phyloP scores from a whole-genome alignment of 2,329 filamentous ascomycete genomes.

The Diplodia scrobiculata region DNA sequence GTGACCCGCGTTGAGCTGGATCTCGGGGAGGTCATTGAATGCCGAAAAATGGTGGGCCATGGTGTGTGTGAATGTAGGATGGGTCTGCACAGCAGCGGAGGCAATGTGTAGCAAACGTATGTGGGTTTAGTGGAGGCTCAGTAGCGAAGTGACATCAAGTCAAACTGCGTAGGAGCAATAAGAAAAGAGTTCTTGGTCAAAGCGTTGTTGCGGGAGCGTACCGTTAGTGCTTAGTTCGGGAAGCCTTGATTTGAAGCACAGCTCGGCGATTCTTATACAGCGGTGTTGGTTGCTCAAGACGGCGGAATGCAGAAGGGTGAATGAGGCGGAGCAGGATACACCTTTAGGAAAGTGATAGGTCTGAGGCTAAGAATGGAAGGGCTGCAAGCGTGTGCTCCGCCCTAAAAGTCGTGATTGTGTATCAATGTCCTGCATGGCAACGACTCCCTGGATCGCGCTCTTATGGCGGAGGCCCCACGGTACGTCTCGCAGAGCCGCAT shows the following conservation, averaged over 20 bases:
- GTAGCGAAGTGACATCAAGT: conserved; percentile 8
- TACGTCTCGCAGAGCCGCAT: conserved; percentile 28
- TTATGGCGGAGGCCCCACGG: conserved; percentile 23
- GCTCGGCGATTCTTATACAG: conserved; percentile 21
- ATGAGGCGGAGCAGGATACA: conserved; percentile 26
- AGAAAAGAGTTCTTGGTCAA: conserved; percentile 9
- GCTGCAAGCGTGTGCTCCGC: conserved; percentile 22
- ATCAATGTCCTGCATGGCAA: conserved; percentile 21
- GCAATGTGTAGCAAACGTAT: conserved; percentile 6
- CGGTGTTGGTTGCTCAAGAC: conserved; percentile 1
- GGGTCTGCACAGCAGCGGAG: neutral
- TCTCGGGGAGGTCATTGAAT: conserved; percentile 35
- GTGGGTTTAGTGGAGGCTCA: neutral
- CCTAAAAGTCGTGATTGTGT: conserved; percentile 28
- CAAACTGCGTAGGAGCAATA: conserved; percentile 12
- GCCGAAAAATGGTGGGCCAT: conserved; percentile 7
- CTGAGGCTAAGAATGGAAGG: conserved; percentile 23
- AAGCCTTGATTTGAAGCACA: neutral
- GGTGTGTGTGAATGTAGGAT: neutral
- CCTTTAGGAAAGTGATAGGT: conserved; percentile 18
- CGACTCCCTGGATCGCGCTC: conserved; percentile 21
- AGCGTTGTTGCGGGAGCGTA: conserved; percentile 3
- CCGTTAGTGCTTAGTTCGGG: conserved; percentile 9
- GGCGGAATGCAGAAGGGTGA: conserved; percentile 10
- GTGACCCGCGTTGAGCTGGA: conserved; percentile 32